Evolutionary conservation across 2,329 filamentous ascomycete genomes (phyloP).

Genomic region (Ceratocystis smalleyi): DNA sequence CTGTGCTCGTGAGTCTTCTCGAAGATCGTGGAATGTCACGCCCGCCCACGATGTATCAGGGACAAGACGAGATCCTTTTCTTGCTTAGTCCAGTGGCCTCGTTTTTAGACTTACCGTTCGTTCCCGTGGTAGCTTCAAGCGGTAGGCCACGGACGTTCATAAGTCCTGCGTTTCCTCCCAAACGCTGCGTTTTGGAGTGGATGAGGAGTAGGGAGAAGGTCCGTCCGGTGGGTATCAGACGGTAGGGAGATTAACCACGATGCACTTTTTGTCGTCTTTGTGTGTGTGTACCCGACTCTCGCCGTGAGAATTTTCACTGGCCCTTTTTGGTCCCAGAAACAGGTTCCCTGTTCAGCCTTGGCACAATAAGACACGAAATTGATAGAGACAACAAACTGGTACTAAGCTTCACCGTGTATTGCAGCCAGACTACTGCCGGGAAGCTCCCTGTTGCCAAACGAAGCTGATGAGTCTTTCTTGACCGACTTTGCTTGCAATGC

Average conservation of each 20-base stretch:
- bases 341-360: not conserved
- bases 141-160: not conserved
- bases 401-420: not conserved
- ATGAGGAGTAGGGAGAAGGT: not conserved
- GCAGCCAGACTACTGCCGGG: not conserved
- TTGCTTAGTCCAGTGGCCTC: not conserved
- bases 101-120: not conserved
- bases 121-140: not conserved
- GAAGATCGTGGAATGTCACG: not conserved
- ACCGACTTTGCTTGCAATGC: not conserved
- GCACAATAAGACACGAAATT: not conserved
- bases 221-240: not conserved
- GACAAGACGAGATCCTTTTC: not conserved
- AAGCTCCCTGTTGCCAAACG: not conserved
- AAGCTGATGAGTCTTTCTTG: not conserved
- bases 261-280: not conserved
- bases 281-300: not conserved
- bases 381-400: not conserved
- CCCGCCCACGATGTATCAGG: not conserved
- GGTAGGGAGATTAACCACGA: not conserved
- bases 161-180: not conserved
- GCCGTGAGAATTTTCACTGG: not conserved
- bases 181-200: not conserved
- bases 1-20: not conserved
- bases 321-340: not conserved